Conservation (phyloP, 2,329 filamentous ascomycete genomes). For the Fusarium proliferatum region DNA sequence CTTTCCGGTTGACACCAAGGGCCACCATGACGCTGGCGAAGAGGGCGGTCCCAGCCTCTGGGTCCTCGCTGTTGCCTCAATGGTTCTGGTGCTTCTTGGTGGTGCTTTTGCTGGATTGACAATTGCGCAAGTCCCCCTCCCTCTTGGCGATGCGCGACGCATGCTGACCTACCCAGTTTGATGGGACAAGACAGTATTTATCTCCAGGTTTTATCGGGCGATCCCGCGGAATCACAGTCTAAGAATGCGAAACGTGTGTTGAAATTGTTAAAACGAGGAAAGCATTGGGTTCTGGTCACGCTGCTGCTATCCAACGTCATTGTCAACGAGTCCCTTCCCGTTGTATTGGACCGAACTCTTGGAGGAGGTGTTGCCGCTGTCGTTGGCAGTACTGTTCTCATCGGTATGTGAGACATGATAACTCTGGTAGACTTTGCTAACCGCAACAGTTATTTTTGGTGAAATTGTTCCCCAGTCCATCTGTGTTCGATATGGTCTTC, state of each 20-base stretch:
- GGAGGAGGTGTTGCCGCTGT: conserved; percentile 96
- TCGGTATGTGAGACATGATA: conserved; percentile 70
- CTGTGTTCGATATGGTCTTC: conserved; percentile 94
- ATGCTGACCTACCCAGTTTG: conserved; percentile 52
- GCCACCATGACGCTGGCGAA: conserved; percentile 59
- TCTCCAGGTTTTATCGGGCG: conserved; percentile 90
- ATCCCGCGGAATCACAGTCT: conserved; percentile 84
- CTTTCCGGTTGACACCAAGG: conserved; percentile 55
- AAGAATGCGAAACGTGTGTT: conserved; percentile 87
- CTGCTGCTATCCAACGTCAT: conserved; percentile 95
- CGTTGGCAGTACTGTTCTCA: conserved; percentile 90
- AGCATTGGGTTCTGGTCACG: conserved; percentile 98
- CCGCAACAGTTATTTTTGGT: conserved; percentile 86
- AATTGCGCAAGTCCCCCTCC: conserved; percentile 71
- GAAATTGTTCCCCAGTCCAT: conserved; percentile 96
- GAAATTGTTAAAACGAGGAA: conserved; percentile 83
- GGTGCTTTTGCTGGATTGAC: conserved; percentile 96
- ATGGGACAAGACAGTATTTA: conserved; percentile 93
- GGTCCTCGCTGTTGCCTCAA: conserved; percentile 83
- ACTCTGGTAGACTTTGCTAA: conserved; percentile 33
- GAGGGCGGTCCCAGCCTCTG: conserved; percentile 75
- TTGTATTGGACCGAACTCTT: conserved; percentile 92
- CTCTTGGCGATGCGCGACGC: conserved; percentile 27
- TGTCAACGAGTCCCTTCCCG: conserved; percentile 95
- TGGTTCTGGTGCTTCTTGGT: conserved; percentile 84